Conservation (phyloP, 306 rosid species). For the Gleditsia sinensis region DNA sequence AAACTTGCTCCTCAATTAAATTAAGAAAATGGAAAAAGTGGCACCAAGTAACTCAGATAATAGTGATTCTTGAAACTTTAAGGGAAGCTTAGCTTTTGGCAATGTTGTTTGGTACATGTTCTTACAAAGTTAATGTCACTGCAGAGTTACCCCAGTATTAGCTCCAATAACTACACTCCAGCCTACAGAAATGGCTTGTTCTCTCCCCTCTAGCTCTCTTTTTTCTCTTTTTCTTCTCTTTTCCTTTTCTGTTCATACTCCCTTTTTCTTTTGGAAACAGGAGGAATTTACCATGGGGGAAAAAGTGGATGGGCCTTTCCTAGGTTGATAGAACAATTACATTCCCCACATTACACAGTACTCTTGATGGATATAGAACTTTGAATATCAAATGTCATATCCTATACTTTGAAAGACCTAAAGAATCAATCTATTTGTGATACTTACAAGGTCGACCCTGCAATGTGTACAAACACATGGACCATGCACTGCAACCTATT, state of each 20-base stretch:
- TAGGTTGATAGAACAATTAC: constrained; percentile 2
- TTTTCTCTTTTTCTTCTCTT: too few relatives aligned
- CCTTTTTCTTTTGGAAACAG: background rate
- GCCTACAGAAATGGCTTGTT: background rate
- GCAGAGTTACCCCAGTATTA: background rate
- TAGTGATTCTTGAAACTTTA: too few relatives aligned
- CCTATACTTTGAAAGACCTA: background rate
- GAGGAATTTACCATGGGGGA: background rate
- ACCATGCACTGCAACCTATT: background rate
- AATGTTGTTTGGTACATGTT: background rate
- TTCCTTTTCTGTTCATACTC: background rate
- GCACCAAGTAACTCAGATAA: background rate
- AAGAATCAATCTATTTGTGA: constrained; percentile 4
- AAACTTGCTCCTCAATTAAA: background rate
- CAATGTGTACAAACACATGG: constrained; percentile 1
- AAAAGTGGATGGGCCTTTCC: background rate
- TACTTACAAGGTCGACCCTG: background rate
- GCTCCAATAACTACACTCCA: background rate
- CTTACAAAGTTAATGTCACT: background rate
- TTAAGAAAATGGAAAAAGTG: background rate
- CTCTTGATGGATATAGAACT: background rate
- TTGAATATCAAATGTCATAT: constrained; percentile 10
- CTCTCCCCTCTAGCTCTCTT: background rate
- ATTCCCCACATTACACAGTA: background rate
- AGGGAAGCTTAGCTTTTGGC: background rate